Evolutionary conservation across 441 rosid species (phyloP), one percentile per base, ranked within the genome.

Genomic region (Corymbia citriodora): DNA sequence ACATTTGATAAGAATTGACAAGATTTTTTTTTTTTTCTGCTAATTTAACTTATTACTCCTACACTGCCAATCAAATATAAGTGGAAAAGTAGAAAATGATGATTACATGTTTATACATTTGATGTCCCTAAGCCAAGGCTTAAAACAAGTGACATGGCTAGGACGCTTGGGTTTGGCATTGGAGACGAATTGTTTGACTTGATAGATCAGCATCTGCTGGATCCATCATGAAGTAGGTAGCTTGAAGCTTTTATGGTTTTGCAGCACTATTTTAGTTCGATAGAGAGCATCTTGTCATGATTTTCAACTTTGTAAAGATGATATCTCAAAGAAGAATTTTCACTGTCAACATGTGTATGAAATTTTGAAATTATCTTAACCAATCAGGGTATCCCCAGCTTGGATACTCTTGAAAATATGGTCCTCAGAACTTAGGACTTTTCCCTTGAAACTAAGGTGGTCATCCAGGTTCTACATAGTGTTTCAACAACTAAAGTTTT

Each of bases 101-200:
- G 45, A 40, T 4, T 40, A 6, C 45, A 40, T 40, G 45, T 40
- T 40, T 40, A 40, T 40, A 40, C 45, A 40, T 40, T 40, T 59
- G 88, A 94, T 57, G 87, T 95, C 87, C 94, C 96, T 45, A 96
- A 94, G 93, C 97, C 99, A 52, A 93, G 97, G 92, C 87, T 94
- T 87, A 98, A 98, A 94, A 93, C 99, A 3, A 91, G 92, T 86
- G 96, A 95, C 90, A 98, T 96, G 98, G 99, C 98, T 29, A 95
- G 97, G 89, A 96, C 96, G 98, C 98, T 98, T 52, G 99, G 99
- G 55, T 97, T 97, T 88, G 98, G 98, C 27, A 92, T 97, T 21
- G 97, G 96, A 59, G 97, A 96, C 53, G 95, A 96, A 49, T 96
- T 95, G 89, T 97, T 95, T 83, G 96, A 97, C 93, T 91, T 96